Evolutionary conservation across 768 basidiomycete genomes (phyloP).

Genomic region (Roridomyces roridus): DNA sequence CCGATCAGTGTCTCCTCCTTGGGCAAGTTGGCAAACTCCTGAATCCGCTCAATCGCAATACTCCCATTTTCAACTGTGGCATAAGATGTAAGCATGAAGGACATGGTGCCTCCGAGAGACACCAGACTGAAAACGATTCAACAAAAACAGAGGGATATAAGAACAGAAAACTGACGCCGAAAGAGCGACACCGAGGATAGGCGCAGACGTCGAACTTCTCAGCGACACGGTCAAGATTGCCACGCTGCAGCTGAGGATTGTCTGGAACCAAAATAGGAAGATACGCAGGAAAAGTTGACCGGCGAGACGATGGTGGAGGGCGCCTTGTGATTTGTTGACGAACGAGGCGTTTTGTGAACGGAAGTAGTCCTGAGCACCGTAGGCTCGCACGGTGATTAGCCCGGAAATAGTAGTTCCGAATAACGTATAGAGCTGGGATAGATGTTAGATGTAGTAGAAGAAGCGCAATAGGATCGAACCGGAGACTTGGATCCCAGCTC

Average conservation of each 20-base stretch:
- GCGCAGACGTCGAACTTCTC: slow-evolving; percentile 6
- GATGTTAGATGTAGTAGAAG: too few relatives aligned
- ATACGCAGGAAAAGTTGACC: slow-evolving; percentile 15
- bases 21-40: slow-evolving; percentile 13
- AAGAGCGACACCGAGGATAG: slow-evolving; percentile 13
- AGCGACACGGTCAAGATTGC: slow-evolving; percentile 12
- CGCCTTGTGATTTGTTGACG: slow-evolving; percentile 17
- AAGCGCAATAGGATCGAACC: too few relatives aligned
- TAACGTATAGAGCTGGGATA: slow-evolving; percentile 17
- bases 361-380: slow-evolving; percentile 11
- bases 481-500: slow-evolving; percentile 16
- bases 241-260: slow-evolving; percentile 9
- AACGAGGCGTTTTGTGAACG: slow-evolving; percentile 9
- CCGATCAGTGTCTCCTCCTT: slow-evolving; percentile 4
- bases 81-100: neutral
- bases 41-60: slow-evolving; percentile 12
- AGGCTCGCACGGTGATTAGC: slow-evolving; percentile 12
- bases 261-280: slow-evolving; percentile 18
- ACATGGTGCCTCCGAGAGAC: neutral
- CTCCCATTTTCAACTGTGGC: slow-evolving; percentile 14
- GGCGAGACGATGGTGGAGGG: slow-evolving; percentile 8
- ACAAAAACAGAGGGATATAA: neutral
- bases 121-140: slow-evolving; percentile 3
- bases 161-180: neutral
- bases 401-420: slow-evolving; percentile 14